phyloP scores from a whole-genome alignment of 495 filamentous ascomycete genomes.

The Aspergillus coremiiformis region DNA sequence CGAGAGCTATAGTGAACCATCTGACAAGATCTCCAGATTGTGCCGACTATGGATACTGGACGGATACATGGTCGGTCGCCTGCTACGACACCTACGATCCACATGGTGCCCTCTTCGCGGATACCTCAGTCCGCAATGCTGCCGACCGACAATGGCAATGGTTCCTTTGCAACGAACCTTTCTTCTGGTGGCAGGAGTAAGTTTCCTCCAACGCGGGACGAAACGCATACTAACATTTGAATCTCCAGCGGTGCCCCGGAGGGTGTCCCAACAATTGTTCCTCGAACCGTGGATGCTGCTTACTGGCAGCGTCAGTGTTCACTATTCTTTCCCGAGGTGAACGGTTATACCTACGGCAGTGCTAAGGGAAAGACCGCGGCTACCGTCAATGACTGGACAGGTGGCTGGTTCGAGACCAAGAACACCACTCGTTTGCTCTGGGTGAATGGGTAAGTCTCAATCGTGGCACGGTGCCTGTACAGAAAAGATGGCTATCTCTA shows the following conservation, averaged over 20 bases:
- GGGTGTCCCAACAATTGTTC: conserved; percentile 40
- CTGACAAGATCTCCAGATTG: conserved; percentile 24
- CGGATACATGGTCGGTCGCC: conserved; percentile 34
- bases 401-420: conserved; percentile 48
- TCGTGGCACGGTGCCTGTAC: background rate
- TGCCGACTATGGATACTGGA: conserved; percentile 43
- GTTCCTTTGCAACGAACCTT: conserved; percentile 62
- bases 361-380: conserved; percentile 42
- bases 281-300: conserved; percentile 44
- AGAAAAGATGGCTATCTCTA: background rate
- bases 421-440: conserved; percentile 51
- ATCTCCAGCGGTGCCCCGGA: conserved; percentile 41
- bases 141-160: conserved; percentile 56
- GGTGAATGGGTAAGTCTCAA: conserved; percentile 47
- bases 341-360: conserved; percentile 44
- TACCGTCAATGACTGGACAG: conserved; percentile 52
- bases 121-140: conserved; percentile 43
- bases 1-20: conserved; percentile 2
- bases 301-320: conserved; percentile 57
- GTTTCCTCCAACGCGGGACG: conserved; percentile 4
- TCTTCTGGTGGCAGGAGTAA: conserved; percentile 53
- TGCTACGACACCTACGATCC: conserved; percentile 55
- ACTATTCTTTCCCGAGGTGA: conserved; percentile 50
- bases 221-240: background rate
- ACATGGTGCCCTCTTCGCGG: conserved; percentile 49